These are phyloP conservation scores for Heliamphora pulchella DNA, from an alignment of 179 eudicot species.

Conservation along the genomic window DNA sequence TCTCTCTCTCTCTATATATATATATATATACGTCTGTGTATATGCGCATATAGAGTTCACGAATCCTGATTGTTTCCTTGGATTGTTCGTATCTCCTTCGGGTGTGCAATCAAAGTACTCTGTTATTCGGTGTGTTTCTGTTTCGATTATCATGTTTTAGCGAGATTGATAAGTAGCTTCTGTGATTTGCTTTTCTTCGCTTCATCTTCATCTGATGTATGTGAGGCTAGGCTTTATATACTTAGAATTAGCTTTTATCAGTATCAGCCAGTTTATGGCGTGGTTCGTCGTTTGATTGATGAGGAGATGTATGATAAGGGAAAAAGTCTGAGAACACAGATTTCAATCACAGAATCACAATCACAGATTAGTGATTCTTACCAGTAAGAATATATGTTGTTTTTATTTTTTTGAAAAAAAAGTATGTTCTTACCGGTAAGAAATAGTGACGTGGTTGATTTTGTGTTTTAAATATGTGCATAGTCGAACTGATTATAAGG, in stretches of 20 bases:
- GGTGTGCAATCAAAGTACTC: background rate
- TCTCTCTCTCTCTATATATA: background rate
- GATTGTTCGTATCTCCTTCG: background rate
- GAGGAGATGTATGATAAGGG: background rate
- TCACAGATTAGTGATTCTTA: too few species aligned
- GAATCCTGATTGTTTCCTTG: background rate
- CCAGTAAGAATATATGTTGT: too few species aligned
- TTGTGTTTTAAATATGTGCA: too few species aligned
- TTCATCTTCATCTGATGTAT: background rate
- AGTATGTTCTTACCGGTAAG: too few species aligned
- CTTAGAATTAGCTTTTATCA: background rate
- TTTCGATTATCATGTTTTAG: background rate
- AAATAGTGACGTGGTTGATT: too few species aligned
- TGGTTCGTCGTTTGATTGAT: background rate
- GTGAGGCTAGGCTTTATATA: conserved; percentile 2
- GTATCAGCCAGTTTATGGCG: background rate
- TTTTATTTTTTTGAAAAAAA: too few species aligned
- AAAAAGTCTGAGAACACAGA: too few species aligned
- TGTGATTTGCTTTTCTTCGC: background rate
- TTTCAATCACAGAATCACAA: too few species aligned
- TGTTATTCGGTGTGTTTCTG: background rate
- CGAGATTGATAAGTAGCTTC: background rate
- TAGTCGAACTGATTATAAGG: too few species aligned
- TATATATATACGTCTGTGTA: background rate
- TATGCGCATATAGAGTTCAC: background rate